phyloP scores from a whole-genome alignment of 192 early-diverging fungal species.

The Cetraspora pellucida region DNA sequence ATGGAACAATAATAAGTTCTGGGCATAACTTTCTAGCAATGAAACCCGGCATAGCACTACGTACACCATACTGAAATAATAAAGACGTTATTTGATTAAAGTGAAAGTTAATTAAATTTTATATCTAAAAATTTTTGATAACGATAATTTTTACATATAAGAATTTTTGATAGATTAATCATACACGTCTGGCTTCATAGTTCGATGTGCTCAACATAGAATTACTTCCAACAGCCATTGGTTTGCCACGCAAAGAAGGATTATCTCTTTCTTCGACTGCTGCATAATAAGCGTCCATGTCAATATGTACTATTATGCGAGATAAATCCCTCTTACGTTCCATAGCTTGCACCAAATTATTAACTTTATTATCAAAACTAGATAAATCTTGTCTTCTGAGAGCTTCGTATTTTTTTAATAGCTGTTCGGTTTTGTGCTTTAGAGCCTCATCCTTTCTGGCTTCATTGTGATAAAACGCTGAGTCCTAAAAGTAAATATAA shows the following conservation, averaged over 20 bases:
- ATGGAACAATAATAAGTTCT: constrained; percentile 52
- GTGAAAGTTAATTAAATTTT: too few species aligned
- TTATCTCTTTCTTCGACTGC: constrained; percentile 70
- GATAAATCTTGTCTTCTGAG: constrained; percentile 47
- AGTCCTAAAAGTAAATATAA: too few species aligned
- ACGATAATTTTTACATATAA: too few species aligned
- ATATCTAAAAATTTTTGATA: too few species aligned
- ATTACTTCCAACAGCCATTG: constrained; percentile 64
- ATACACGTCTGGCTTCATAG: constrained; percentile 55
- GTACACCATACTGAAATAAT: constrained; percentile 56
- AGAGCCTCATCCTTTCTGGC: constrained; percentile 46
- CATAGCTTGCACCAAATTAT: constrained; percentile 44
- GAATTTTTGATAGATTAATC: too few species aligned
- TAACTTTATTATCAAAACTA: constrained; percentile 38
- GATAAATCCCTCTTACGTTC: constrained; percentile 52
- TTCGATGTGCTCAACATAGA: constrained; percentile 67
- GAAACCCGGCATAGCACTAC: constrained; percentile 69
- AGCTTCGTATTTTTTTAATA: constrained; percentile 43
- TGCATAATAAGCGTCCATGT: constrained; percentile 78
- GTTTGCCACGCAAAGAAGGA: constrained; percentile 59
- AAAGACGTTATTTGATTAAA: too few species aligned
- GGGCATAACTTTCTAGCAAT: constrained; percentile 64
- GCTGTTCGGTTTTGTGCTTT: constrained; percentile 42
- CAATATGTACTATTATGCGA: constrained; percentile 62
- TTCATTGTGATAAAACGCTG: constrained; percentile 58